These are phyloP conservation scores for Clavispora carvajalis DNA, from an alignment of 805 yeast species.

Conservation along the genomic window DNA sequence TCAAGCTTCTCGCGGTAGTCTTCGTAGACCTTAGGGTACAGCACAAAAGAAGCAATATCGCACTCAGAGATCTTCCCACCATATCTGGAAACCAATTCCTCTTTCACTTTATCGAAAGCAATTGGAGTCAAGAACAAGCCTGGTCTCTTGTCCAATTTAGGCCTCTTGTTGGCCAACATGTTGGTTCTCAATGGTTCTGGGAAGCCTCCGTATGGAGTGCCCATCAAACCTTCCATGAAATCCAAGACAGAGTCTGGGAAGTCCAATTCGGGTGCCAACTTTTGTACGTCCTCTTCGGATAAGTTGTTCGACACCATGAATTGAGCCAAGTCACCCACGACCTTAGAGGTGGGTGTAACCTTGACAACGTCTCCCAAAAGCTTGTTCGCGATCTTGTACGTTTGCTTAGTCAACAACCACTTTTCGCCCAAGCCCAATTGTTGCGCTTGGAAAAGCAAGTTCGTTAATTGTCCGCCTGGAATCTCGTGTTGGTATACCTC, in stretches of 20 bases:
- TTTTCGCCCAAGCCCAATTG: slow-evolving; percentile 96
- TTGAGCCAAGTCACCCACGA: slow-evolving; percentile 99
- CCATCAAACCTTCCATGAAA: slow-evolving; percentile 98
- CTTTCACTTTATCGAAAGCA: slow-evolving; percentile 65
- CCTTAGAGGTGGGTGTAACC: slow-evolving; percentile 99
- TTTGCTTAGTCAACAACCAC: slow-evolving; percentile 94
- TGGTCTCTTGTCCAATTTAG: slow-evolving; percentile 84
- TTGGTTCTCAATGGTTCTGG: slow-evolving; percentile 97
- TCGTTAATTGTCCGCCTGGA: slow-evolving; percentile 99
- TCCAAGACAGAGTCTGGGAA: slow-evolving; percentile 98
- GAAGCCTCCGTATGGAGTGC: slow-evolving; percentile 99
- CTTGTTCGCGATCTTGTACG: slow-evolving; percentile 86
- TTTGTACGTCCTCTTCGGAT: slow-evolving; percentile 75
- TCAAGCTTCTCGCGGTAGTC: slow-evolving; percentile 69
- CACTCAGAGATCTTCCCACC: slow-evolving; percentile 69
- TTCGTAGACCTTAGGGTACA: slow-evolving; percentile 98
- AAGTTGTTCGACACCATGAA: slow-evolving; percentile 97
- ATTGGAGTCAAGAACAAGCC: slow-evolving; percentile 87
- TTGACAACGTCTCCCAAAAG: slow-evolving; percentile 95
- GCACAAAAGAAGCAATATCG: slow-evolving; percentile 92
- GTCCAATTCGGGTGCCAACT: slow-evolving; percentile 85
- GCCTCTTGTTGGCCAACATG: slow-evolving; percentile 86
- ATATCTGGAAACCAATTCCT: slow-evolving; percentile 71
- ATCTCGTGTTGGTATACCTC: slow-evolving; percentile 98
- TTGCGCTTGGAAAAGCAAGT: slow-evolving; percentile 97